Evolutionary conservation across 768 basidiomycete species (phyloP), one percentile per base, ranked within the genome.

Genomic region (Cubamyces lactineus): DNA sequence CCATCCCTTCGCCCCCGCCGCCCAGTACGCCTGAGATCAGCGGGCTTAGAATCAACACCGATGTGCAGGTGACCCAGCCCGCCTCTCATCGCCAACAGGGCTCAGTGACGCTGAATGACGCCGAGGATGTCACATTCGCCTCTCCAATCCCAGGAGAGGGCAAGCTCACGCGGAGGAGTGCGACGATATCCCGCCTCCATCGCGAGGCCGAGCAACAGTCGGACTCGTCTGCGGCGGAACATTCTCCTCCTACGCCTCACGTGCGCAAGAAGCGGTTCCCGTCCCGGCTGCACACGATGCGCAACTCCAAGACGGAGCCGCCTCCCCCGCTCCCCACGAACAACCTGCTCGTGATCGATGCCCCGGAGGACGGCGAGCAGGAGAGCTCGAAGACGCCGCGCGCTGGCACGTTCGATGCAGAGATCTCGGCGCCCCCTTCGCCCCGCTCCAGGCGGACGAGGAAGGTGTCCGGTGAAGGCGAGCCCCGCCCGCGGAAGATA

Each of bases 181-280:
- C 54, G 43, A 63, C 59, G 17, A 57, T 68, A 40, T 55, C 64
- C 7, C 64, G 66, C 17, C 54, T 68, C 6, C 65, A 63, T 34
- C 63, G 51, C 66, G 74, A 56, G 12, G 59, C 56, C 11, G 82
- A 86, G 57, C 78, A 34, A 34, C 34, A 79, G 3, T 83, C 83
- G n/a, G 83, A 85, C 62, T 84, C 83, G 16, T 82, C 84, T 40
- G 63, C 73, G 17, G 71, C 71, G 12, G 62, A 75, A 13, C 78
- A 77, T 3, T 70, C 75, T 17, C 73, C 77, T 40, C 75, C 69
- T 38, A 77, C 72, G 48, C 73, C 82, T 9, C 81, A 81, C 47
- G 59, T 84, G n/a, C 82, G 86, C 23, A 76, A 82, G 5, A 88
- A 83, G 71, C 82, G 85, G 17, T 72, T 82, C 59, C 66, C 75